A percentile compares a stretch with the other conserved stretches of the same genome.
Conservation (phyloP, 2,329 filamentous ascomycete genomes). For the Phaeoacremonium minimum region DNA sequence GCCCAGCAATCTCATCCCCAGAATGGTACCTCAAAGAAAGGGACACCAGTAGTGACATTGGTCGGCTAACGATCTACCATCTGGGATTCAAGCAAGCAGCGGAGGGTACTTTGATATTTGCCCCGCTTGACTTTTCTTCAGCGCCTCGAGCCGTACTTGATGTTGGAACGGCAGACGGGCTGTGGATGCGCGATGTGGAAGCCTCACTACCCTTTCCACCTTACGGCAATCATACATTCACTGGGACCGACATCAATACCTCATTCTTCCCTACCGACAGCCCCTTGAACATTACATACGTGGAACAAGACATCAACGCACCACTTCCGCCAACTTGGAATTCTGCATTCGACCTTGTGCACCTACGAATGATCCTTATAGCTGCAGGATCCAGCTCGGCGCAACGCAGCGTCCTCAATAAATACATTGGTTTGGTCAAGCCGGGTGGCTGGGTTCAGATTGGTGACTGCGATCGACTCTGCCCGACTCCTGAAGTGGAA, state of each 20-base stretch:
- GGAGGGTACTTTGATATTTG: too few species aligned
- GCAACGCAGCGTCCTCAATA: constrained; percentile 1
- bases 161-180: too few species aligned
- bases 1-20: constrained; percentile 1
- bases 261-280: constrained; percentile 1
- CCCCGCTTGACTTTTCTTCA: too few species aligned
- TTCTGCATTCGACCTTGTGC: constrained; percentile 1
- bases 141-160: too few species aligned
- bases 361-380: constrained; percentile 2
- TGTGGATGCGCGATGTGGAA: too few species aligned
- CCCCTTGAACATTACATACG: not conserved
- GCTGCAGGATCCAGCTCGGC: not conserved
- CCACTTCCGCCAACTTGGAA: not conserved
- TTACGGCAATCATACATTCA: too few species aligned
- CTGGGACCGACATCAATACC: too few species aligned
- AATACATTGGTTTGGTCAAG: constrained; percentile 1
- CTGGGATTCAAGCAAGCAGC: too few species aligned
- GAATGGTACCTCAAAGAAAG: constrained; percentile 2
- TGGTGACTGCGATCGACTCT: constrained; percentile 3
- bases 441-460: constrained; percentile 4
- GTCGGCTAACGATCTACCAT: constrained; percentile 2
- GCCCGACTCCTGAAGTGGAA: constrained; percentile 2
- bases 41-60: constrained; percentile 1
- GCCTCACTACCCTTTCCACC: too few species aligned
- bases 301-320: constrained; percentile 2